These are phyloP conservation scores for Triticum aestivum DNA, from an alignment of 176 grass and related monocot species.

Conservation along the genomic window IWGSC_CS_RefSeq_v2.1 NC_057805.1:57974437-57974936, in stretches of 20 bases:
- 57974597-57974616: not conserved
- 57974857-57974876: conserved; percentile 13
- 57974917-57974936: not conserved
- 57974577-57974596: not conserved
- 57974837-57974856: conserved; percentile 24
- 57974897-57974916: not conserved
- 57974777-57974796: conserved; percentile 75
- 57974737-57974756: conserved; percentile 71
- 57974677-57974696: conserved; percentile 85
- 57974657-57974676: conserved; percentile 84
- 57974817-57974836: conserved; percentile 93
- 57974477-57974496: conserved; percentile 13
- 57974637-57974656: conserved; percentile 7
- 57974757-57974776: conserved; percentile 79
- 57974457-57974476: not conserved
- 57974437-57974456: not conserved
- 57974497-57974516: not conserved
- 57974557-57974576: not conserved
- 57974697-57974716: conserved; percentile 97
- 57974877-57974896: not conserved
- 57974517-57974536: not conserved
- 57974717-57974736: conserved; percentile 90
- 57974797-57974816: conserved; percentile 81
- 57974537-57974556: not conserved
- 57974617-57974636: not conserved